Conservation (phyloP, 495 filamentous ascomycete species). For the Penicillium salamii region DNA sequence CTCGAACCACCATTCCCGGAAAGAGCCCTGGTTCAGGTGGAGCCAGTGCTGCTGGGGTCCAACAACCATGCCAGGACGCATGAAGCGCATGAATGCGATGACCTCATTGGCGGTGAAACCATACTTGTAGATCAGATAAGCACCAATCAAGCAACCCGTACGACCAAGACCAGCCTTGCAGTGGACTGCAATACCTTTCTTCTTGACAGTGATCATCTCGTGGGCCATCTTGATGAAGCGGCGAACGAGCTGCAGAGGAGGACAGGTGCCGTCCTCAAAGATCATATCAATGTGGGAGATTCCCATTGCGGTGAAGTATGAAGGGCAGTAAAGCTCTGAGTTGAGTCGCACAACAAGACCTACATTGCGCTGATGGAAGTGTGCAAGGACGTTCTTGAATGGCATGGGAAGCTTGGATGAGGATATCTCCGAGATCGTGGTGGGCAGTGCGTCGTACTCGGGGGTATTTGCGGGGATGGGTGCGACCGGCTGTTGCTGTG, state of each 20-base stretch:
- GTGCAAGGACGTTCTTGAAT: constrained; percentile 91
- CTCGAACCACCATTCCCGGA: constrained; percentile 98
- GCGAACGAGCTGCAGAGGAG: constrained; percentile 75
- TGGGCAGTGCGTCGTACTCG: constrained; percentile 68
- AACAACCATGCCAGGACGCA: constrained; percentile 98
- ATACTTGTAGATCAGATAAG: constrained; percentile 95
- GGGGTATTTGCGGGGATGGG: constrained; percentile 69
- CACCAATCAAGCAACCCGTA: constrained; percentile 93
- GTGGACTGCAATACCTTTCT: constrained; percentile 90
- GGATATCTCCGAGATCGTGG: constrained; percentile 62
- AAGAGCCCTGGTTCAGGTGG: constrained; percentile 91
- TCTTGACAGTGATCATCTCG: constrained; percentile 83
- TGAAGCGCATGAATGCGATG: constrained; percentile 99
- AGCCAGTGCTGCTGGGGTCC: constrained; percentile 99
- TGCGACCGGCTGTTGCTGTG: constrained; percentile 72
- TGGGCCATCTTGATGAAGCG: constrained; percentile 95
- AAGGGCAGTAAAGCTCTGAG: constrained; percentile 90
- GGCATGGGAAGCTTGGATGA: constrained; percentile 64
- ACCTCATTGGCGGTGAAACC: constrained; percentile 99
- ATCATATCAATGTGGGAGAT: constrained; percentile 99
- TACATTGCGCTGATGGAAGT: constrained; percentile 82
- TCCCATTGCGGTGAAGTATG: constrained; percentile 90
- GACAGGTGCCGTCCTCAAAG: constrained; percentile 97
- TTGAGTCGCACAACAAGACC: constrained; percentile 94
- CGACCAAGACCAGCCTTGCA: constrained; percentile 98